A percentile compares a stretch with the other conserved stretches of the same genome.
These are phyloP conservation scores for Dillenia suffruticosa DNA, from an alignment of 164 flowering plant species.

Conservation along the genomic window DNA sequence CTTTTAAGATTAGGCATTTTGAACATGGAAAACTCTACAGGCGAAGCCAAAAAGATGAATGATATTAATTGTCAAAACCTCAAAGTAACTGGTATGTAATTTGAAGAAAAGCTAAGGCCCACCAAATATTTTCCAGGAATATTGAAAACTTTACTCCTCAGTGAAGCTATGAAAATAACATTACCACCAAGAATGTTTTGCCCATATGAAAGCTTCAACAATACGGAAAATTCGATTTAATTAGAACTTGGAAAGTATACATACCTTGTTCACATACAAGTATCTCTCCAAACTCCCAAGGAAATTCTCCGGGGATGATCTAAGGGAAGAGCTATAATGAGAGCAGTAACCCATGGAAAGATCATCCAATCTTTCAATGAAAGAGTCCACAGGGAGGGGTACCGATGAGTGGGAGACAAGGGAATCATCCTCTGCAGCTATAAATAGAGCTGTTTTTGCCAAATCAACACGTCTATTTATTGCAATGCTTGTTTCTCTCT, in stretches of 20 bases:
- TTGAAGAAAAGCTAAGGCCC: too few species aligned
- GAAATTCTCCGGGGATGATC: slow-evolving; percentile 50
- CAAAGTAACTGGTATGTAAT: too few species aligned
- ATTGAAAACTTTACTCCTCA: too few species aligned
- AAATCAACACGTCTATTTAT: slow-evolving; percentile 62
- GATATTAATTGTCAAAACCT: too few species aligned
- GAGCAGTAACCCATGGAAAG: slow-evolving; percentile 66
- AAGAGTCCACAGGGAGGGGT: slow-evolving; percentile 72
- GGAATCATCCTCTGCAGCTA: slow-evolving; percentile 86
- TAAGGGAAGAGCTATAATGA: slow-evolving; percentile 36
- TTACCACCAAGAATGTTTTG: too few species aligned
- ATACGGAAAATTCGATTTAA: too few species aligned
- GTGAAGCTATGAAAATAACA: too few species aligned
- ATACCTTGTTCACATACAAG: slow-evolving; percentile 61
- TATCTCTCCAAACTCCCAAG: slow-evolving; percentile 55
- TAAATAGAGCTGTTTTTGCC: slow-evolving; percentile 60
- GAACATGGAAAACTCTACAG: too few species aligned
- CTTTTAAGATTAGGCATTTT: too few species aligned
- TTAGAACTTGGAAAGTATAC: background rate
- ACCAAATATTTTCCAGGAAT: too few species aligned
- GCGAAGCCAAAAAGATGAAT: too few species aligned
- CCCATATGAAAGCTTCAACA: too few species aligned
- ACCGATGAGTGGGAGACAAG: slow-evolving; percentile 79
- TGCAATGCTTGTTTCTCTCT: slow-evolving; percentile 73
- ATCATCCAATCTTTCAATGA: slow-evolving; percentile 55